A percentile compares a stretch with the other conserved stretches of the same genome.
phyloP scores from a whole-genome alignment of 2,329 filamentous ascomycete species.

The Cryoendolithus antarcticus region DNA sequence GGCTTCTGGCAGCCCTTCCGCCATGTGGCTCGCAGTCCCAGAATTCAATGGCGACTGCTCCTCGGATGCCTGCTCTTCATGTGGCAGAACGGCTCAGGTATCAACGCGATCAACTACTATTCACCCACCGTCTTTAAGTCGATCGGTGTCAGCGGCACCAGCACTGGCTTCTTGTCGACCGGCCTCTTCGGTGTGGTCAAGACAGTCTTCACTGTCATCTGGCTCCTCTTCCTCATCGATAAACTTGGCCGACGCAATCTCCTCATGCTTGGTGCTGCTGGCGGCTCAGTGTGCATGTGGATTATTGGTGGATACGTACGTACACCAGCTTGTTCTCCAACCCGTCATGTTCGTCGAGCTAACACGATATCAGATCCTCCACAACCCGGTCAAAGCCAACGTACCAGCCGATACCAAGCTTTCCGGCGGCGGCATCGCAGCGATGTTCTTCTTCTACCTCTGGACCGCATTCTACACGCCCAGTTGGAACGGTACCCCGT shows the following conservation, averaged over 20 bases:
- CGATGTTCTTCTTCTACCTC: constrained; percentile 5
- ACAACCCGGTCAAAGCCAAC: constrained; percentile 1
- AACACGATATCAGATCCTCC: too few species aligned
- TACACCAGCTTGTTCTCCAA: too few species aligned
- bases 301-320: constrained; percentile 2
- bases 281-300: constrained; percentile 4
- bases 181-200: constrained; percentile 10
- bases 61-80: constrained; percentile 12
- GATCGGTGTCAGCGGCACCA: constrained; percentile 4
- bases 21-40: constrained; percentile 7
- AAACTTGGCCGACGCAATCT: constrained; percentile 6
- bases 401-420: not conserved
- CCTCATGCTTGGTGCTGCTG: constrained; percentile 2
- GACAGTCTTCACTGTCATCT: constrained; percentile 6
- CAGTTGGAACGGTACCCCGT: constrained; percentile 29
- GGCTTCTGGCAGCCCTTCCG: constrained; percentile 9
- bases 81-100: constrained; percentile 9
- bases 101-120: constrained; percentile 4
- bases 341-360: too few species aligned
- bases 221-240: constrained; percentile 4
- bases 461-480: constrained; percentile 30
- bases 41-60: constrained; percentile 10
- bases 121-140: constrained; percentile 4
- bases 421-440: constrained; percentile 2
- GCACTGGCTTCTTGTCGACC: constrained; percentile 5